Percentiles rank a stretch among this genome's conserved stretches.
Evolutionary conservation across 1,139 yeast species (phyloP).

Genomic region (Kurtzmaniella quercitrusa): DNA sequence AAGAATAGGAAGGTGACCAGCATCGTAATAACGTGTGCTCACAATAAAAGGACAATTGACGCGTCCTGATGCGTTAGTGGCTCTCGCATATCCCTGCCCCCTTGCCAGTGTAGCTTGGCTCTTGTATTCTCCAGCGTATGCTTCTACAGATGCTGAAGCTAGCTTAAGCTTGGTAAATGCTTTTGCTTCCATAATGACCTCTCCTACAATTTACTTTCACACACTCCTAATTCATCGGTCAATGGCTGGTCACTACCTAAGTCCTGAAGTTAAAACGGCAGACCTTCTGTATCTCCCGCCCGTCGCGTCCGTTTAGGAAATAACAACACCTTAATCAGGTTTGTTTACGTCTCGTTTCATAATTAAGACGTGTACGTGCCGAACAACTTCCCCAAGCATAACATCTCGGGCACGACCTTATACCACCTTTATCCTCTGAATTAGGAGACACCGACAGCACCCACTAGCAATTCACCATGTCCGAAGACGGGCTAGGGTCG

Average conservation of each 20-base stretch:
- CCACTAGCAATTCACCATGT: background rate
- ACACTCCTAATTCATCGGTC: no score
- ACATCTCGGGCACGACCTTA: background rate
- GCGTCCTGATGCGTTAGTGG: background rate
- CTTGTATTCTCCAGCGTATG: no score
- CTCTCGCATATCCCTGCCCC: no score
- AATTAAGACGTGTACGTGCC: slow-evolving; percentile 6
- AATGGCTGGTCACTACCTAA: no score
- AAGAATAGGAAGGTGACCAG: background rate
- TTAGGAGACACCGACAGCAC: background rate
- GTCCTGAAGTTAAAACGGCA: no score
- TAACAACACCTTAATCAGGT: slow-evolving; percentile 4
- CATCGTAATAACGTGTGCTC: background rate
- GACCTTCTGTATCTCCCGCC: background rate
- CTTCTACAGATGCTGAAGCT: no score
- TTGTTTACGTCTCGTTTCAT: slow-evolving; percentile 5
- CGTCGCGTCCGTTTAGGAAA: slow-evolving; percentile 1
- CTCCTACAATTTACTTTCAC: no score
- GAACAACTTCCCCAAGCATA: background rate
- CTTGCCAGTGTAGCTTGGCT: no score
- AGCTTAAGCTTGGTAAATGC: no score
- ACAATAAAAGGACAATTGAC: background rate
- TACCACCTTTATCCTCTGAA: background rate
- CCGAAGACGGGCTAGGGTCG: background rate
- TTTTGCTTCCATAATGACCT: no score